These are phyloP conservation scores for Penicillium desertorum DNA, from an alignment of 495 filamentous ascomycete genomes.

Conservation along the genomic window DNA sequence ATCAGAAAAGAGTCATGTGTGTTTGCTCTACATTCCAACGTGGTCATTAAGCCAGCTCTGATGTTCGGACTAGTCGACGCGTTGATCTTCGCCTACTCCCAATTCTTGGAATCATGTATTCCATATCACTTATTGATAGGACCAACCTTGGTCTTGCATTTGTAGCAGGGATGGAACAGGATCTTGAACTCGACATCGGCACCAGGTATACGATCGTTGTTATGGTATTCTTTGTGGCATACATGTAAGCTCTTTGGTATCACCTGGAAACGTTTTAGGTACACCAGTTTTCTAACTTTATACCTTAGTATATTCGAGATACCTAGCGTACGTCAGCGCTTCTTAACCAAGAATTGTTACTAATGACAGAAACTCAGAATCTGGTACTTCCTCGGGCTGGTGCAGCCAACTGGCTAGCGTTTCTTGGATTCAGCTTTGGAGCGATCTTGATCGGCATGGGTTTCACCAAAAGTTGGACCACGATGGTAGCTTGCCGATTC, in stretches of 20 bases:
- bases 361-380: neutral
- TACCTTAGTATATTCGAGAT: conserved; percentile 2
- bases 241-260: neutral
- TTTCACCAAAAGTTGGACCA: neutral
- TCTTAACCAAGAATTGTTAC: neutral
- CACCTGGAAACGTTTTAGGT: neutral
- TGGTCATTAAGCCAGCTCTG: neutral
- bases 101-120: conserved; percentile 8
- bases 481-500: neutral
- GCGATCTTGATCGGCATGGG: conserved; percentile 8
- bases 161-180: conserved; percentile 4
- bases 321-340: conserved; percentile 1
- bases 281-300: neutral
- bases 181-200: neutral
- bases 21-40: neutral
- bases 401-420: conserved; percentile 4
- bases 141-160: conserved; percentile 4
- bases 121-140: conserved; percentile 2
- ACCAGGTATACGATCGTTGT: conserved; percentile 1
- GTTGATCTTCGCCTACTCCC: conserved; percentile 6
- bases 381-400: neutral
- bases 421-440: conserved; percentile 1
- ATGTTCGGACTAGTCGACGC: neutral
- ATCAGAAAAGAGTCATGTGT: conserved; percentile 4
- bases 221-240: conserved; percentile 6